phyloP scores from a whole-genome alignment of 2,329 filamentous ascomycete species.

The Thelonectria olida region DNA sequence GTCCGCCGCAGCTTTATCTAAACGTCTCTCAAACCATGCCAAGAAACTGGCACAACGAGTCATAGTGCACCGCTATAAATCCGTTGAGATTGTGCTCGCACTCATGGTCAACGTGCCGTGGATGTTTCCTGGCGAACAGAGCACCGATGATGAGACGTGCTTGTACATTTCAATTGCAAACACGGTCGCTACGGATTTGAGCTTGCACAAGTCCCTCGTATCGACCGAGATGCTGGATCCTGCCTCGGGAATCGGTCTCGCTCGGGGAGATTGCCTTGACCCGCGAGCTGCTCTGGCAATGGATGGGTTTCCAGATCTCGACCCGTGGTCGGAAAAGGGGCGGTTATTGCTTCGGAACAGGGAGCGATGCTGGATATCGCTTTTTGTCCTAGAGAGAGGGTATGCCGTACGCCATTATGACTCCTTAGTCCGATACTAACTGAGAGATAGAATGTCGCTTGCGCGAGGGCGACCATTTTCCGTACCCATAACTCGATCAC shows the following conservation, averaged over 20 bases:
- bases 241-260: constrained; percentile 57
- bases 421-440: neutral
- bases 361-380: constrained; percentile 75
- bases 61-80: constrained; percentile 69
- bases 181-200: constrained; percentile 74
- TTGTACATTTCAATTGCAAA: constrained; percentile 76
- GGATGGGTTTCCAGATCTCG: constrained; percentile 73
- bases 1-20: constrained; percentile 70
- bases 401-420: constrained; percentile 40
- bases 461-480: constrained; percentile 75
- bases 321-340: constrained; percentile 68
- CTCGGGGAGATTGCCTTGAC: constrained; percentile 75
- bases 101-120: constrained; percentile 82
- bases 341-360: constrained; percentile 69
- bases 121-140: constrained; percentile 75
- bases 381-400: constrained; percentile 78
- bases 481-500: constrained; percentile 71
- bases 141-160: constrained; percentile 77
- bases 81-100: constrained; percentile 77
- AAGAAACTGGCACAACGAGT: constrained; percentile 70
- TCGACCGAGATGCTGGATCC: constrained; percentile 59
- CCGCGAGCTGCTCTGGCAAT: constrained; percentile 70
- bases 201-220: constrained; percentile 74
- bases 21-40: constrained; percentile 70
- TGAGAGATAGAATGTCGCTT: constrained; percentile 66